These are phyloP conservation scores for Anthoceros angustus DNA, from an alignment of 225 moss, liverwort and hornwort species.

Conservation along the genomic window DNA sequence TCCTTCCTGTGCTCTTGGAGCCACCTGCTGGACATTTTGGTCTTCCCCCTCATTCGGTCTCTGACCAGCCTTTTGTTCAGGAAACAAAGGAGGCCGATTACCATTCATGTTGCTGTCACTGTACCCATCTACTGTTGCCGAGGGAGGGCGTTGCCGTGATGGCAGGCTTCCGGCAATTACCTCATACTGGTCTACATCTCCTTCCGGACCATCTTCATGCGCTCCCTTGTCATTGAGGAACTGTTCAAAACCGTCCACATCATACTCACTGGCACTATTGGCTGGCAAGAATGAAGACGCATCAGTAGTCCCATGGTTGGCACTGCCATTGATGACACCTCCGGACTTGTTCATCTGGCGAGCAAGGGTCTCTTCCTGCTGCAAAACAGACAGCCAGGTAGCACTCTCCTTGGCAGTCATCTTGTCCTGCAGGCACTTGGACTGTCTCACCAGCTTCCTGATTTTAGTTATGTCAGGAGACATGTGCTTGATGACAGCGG, in stretches of 20 bases:
- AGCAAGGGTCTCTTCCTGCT: constrained; percentile 70
- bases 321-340: constrained; percentile 23
- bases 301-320: constrained; percentile 9
- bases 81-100: background rate
- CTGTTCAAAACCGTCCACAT: constrained; percentile 69
- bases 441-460: constrained; percentile 86
- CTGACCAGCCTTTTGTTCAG: background rate
- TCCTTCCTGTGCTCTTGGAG: background rate
- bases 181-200: constrained; percentile 68
- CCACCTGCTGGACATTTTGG: background rate
- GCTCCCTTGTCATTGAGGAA: constrained; percentile 36
- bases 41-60: background rate
- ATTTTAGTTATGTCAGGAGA: constrained; percentile 91
- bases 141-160: background rate
- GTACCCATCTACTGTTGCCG: background rate
- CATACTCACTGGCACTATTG: constrained; percentile 64
- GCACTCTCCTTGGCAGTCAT: constrained; percentile 99
- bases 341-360: constrained; percentile 44
- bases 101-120: background rate
- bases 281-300: constrained; percentile 21
- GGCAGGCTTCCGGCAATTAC: constrained; percentile 17
- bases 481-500: constrained; percentile 93
- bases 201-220: constrained; percentile 58
- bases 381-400: constrained; percentile 79
- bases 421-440: constrained; percentile 92